phyloP scores from a whole-genome alignment of 345 rosid species.

The Eutrema yunnanense region DNA sequence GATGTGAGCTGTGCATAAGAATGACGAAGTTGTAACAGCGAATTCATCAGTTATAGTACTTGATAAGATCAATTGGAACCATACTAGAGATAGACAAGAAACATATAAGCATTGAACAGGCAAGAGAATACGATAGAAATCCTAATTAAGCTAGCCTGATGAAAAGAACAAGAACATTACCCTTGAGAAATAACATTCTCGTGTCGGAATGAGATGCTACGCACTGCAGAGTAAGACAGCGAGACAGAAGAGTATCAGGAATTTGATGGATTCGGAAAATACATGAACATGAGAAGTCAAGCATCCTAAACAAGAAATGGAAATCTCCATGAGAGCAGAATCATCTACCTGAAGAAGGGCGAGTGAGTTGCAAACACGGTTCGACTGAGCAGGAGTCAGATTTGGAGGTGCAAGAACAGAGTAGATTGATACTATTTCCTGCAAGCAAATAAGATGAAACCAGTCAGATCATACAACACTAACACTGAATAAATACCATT shows the following conservation, averaged over 20 bases:
- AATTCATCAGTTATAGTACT: not conserved
- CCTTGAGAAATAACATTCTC: slow-evolving; percentile 84
- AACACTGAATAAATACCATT: not conserved
- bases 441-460: slow-evolving; percentile 14
- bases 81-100: not conserved
- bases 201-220: slow-evolving; percentile 99
- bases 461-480: not conserved
- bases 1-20: slow-evolving; percentile 75
- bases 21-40: not conserved
- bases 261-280: not conserved
- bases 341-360: slow-evolving; percentile 90
- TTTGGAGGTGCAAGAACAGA: slow-evolving; percentile 93
- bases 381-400: slow-evolving; percentile 84
- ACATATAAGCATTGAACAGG: not conserved
- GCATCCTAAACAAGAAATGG: not conserved
- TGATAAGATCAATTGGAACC: not conserved
- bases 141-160: not conserved
- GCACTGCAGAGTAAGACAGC: slow-evolving; percentile 54
- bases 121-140: not conserved
- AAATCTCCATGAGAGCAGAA: not conserved
- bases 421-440: slow-evolving; percentile 97
- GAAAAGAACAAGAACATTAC: slow-evolving; percentile 37
- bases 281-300: not conserved
- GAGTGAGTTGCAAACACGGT: slow-evolving; percentile 95
- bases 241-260: slow-evolving; percentile 4